These are phyloP conservation scores for Backusella westeae DNA, from an alignment of 192 early-diverging fungal species.

Conservation along the genomic window DNA sequence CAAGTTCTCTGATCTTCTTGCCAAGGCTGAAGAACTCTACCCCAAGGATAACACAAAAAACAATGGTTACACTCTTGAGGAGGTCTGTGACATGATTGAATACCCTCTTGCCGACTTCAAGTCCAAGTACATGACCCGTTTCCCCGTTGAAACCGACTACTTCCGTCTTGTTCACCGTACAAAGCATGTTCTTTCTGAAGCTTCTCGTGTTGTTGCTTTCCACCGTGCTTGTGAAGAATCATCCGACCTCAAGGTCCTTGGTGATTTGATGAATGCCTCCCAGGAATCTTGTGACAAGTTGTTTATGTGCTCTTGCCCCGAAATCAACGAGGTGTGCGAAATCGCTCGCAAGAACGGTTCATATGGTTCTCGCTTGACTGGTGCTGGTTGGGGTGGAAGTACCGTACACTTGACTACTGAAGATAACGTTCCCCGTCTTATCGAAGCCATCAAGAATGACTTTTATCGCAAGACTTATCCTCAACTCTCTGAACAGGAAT, in stretches of 20 bases:
- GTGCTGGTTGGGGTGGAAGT: conserved; percentile 92
- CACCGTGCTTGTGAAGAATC: conserved; percentile 50
- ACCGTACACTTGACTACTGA: conserved; percentile 76
- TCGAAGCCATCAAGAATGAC: conserved; percentile 57
- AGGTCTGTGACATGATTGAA: conserved; percentile 39
- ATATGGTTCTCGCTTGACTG: conserved; percentile 82
- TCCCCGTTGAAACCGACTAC: conserved; percentile 47
- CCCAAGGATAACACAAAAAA: conserved; percentile 38
- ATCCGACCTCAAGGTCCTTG: conserved; percentile 52
- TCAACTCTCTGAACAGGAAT: conserved; percentile 41
- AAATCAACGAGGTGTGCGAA: conserved; percentile 75
- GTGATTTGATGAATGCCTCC: conserved; percentile 87
- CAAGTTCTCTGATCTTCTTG: conserved; percentile 26
- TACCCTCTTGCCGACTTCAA: conserved; percentile 32
- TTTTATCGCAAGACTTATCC: conserved; percentile 62
- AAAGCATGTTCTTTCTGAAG: conserved; percentile 81
- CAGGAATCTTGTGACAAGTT: conserved; percentile 78
- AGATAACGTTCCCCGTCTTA: conserved; percentile 59
- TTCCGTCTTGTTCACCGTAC: conserved; percentile 80
- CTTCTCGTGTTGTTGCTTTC: conserved; percentile 77
- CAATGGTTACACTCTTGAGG: conserved; percentile 39
- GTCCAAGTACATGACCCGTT: conserved; percentile 38
- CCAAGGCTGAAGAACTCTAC: conserved; percentile 31
- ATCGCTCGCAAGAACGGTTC: conserved; percentile 69
- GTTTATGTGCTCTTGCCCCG: conserved; percentile 82